A percentile compares a stretch with the other conserved stretches of the same genome.
phyloP scores from a whole-genome alignment of 2,329 filamentous ascomycete species.

The Thermochaetoides dissita region DNA sequence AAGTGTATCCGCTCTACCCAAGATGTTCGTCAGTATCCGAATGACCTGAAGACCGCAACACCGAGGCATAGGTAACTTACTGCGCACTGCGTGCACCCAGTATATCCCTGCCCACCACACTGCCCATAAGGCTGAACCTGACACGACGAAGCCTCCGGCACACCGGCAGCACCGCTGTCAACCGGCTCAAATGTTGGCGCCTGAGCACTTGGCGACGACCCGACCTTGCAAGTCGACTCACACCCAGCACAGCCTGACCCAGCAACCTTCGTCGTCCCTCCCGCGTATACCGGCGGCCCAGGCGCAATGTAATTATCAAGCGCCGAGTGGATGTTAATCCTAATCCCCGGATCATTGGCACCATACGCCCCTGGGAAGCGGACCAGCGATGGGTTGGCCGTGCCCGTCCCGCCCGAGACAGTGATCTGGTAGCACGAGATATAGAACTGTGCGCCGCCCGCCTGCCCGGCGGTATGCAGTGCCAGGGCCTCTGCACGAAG shows the following conservation, averaged over 20 bases:
- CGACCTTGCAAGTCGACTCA: slow-evolving; percentile 27
- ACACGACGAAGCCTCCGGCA: slow-evolving; percentile 10
- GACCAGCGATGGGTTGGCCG: slow-evolving; percentile 19
- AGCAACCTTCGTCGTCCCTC: slow-evolving; percentile 25
- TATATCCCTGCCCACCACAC: slow-evolving; percentile 16
- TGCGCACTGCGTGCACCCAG: slow-evolving; percentile 15
- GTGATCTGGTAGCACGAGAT: slow-evolving; percentile 26
- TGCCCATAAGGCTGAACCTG: slow-evolving; percentile 13
- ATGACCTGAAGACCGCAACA: background rate
- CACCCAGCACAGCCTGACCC: slow-evolving; percentile 27
- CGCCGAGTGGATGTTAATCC: slow-evolving; percentile 32
- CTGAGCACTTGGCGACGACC: slow-evolving; percentile 18
- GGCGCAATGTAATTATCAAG: slow-evolving; percentile 28
- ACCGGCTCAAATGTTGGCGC: slow-evolving; percentile 18
- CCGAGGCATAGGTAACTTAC: slow-evolving; percentile 8
- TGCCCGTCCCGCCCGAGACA: slow-evolving; percentile 17
- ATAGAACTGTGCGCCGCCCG: slow-evolving; percentile 24
- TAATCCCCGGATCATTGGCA: slow-evolving; percentile 29
- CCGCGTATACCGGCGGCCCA: slow-evolving; percentile 27
- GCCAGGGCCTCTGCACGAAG: slow-evolving; percentile 36
- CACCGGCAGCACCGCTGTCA: slow-evolving; percentile 10
- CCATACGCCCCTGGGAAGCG: slow-evolving; percentile 31
- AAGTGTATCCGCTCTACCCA: slow-evolving; percentile 12
- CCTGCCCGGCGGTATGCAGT: slow-evolving; percentile 27
- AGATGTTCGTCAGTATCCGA: background rate